Evolutionary conservation across 192 early-diverging fungal genomes (phyloP).

Genomic region (Glomus cerebriforme): DNA sequence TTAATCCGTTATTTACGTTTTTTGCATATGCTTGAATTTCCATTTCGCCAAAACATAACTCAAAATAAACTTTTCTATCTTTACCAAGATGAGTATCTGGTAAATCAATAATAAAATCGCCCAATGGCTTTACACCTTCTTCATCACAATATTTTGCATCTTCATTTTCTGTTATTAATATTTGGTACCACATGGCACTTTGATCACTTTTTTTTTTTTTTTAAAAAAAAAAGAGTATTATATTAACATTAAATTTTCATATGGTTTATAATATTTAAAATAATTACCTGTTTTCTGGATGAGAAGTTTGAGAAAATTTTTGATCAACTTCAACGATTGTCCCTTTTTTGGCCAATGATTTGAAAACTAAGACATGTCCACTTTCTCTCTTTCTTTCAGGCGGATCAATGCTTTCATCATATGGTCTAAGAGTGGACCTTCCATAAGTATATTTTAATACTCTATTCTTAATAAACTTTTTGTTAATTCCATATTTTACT

Average conservation of each 20-base stretch:
- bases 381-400: neutral
- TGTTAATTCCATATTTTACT: constrained; percentile 39
- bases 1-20: neutral
- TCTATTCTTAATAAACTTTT: neutral
- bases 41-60: neutral
- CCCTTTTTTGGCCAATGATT: neutral
- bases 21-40: constrained; percentile 15
- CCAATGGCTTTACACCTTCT: neutral
- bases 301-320: neutral
- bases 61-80: constrained; percentile 1
- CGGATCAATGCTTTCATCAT: neutral
- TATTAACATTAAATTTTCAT: constrained; percentile 14
- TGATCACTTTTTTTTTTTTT: neutral
- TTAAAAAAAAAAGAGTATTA: too few species aligned
- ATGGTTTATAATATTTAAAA: neutral
- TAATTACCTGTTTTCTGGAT: neutral
- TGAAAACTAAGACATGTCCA: neutral
- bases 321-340: constrained; percentile 3
- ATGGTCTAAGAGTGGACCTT: constrained; percentile 20
- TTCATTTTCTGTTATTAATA: neutral
- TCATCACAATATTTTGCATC: constrained; percentile 7
- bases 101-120: neutral
- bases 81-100: neutral
- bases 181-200: neutral
- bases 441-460: constrained; percentile 19